These are phyloP conservation scores for Corynascus novoguineensis DNA, from an alignment of 495 filamentous ascomycete species.

Conservation along the genomic window DNA sequence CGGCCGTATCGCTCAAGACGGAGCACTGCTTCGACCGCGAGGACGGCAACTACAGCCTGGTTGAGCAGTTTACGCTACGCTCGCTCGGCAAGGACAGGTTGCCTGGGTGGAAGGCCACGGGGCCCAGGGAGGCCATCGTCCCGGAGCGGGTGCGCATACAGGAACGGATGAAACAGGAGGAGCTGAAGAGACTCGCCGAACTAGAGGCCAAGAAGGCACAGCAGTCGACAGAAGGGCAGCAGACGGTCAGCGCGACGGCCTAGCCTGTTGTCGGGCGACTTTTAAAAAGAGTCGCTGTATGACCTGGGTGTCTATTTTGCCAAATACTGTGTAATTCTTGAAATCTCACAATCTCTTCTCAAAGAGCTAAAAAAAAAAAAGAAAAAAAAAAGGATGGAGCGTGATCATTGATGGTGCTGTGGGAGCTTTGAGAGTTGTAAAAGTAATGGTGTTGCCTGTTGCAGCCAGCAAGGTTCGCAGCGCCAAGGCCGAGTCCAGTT, in stretches of 20 bases:
- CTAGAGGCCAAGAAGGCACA: constrained; percentile 20
- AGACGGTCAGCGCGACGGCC: constrained; percentile 9
- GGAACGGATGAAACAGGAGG: constrained; percentile 47
- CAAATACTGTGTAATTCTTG: too few species aligned
- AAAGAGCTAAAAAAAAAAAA: background rate
- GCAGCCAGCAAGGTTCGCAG: background rate
- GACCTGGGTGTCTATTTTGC: too few species aligned
- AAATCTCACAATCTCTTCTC: too few species aligned
- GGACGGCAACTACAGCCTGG: constrained; percentile 58
- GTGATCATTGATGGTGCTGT: too few species aligned
- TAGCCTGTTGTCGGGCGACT: too few species aligned
- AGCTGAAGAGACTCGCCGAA: constrained; percentile 37
- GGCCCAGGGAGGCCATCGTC: constrained; percentile 42
- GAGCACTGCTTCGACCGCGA: constrained; percentile 61
- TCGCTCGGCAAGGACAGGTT: constrained; percentile 55
- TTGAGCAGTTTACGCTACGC: constrained; percentile 60
- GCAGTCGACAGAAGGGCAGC: too few species aligned
- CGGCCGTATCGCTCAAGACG: constrained; percentile 56
- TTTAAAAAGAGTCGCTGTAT: too few species aligned
- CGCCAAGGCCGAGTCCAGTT: background rate
- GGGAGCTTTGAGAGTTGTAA: too few species aligned
- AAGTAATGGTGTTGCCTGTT: background rate
- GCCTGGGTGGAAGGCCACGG: constrained; percentile 57
- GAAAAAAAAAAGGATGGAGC: too few species aligned
- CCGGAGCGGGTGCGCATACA: constrained; percentile 40